Percentiles rank a stretch among this genome's conserved stretches.
Evolutionary conservation across 805 yeast genomes (phyloP).

Genomic region (Sugiyamaella valdiviana): DNA sequence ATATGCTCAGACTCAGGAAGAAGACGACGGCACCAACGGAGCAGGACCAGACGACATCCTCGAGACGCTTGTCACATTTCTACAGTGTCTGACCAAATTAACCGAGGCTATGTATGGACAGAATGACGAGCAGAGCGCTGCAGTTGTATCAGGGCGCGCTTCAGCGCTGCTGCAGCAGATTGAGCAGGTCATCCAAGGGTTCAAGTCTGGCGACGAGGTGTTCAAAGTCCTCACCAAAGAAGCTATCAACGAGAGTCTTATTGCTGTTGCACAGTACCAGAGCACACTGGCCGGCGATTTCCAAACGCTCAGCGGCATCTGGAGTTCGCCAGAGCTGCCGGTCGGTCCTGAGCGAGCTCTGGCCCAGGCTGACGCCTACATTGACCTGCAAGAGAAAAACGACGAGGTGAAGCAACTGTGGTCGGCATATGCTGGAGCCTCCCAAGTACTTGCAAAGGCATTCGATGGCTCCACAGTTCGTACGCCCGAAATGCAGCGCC

Average conservation of each 20-base stretch:
- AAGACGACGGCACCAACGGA: not conserved
- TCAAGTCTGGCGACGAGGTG: not conserved
- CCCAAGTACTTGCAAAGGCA: slow-evolving; percentile 10
- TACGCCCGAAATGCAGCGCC: slow-evolving; percentile 2
- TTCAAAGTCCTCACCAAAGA: not conserved
- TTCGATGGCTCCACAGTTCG: slow-evolving; percentile 2
- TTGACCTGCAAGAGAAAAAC: slow-evolving; percentile 15
- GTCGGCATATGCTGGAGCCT: slow-evolving; percentile 19
- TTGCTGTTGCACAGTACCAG: slow-evolving; percentile 12
- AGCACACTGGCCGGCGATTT: not conserved
- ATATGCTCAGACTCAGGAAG: not conserved
- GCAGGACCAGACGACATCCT: slow-evolving; percentile 5
- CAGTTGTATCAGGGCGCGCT: not conserved
- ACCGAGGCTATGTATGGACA: not conserved
- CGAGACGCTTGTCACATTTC: slow-evolving; percentile 9
- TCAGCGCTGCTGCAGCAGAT: not conserved
- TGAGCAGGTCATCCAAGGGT: not conserved
- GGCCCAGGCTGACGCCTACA: slow-evolving; percentile 24
- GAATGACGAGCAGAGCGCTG: not conserved
- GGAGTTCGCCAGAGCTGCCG: slow-evolving; percentile 11
- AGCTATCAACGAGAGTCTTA: slow-evolving; percentile 2
- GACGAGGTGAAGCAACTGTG: slow-evolving; percentile 9
- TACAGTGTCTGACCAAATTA: slow-evolving; percentile 7
- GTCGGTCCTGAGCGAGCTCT: slow-evolving; percentile 16
- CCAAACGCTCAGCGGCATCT: not conserved